Conservation (phyloP, 2,329 filamentous ascomycete species). For the Aphanoascus verrucosus region DNA sequence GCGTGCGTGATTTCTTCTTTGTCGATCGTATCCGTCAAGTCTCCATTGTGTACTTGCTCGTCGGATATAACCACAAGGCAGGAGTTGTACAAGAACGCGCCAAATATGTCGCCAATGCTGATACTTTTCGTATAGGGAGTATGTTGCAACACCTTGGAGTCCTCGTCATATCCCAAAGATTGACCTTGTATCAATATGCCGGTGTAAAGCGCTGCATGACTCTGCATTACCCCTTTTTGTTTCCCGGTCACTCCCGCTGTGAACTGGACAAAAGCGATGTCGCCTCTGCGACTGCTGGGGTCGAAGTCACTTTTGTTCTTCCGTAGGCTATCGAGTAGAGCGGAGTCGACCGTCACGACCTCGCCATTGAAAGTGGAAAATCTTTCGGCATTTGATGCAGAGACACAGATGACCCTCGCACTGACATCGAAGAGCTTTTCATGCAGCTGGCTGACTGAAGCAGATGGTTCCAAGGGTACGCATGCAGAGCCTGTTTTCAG, state of each 20-base stretch:
- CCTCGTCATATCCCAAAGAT: conserved; percentile 21
- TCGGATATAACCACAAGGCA: conserved; percentile 36
- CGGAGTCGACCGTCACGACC: no score
- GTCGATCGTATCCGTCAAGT: not conserved
- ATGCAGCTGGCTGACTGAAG: no score
- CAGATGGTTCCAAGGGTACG: no score
- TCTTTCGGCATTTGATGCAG: no score
- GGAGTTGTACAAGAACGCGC: no score
- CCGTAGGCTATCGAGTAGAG: no score
- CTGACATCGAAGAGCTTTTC: no score
- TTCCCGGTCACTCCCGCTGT: conserved; percentile 42
- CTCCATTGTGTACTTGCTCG: not conserved
- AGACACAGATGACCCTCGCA: no score
- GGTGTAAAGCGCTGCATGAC: not conserved
- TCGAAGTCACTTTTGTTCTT: no score
- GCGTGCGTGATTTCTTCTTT: conserved; percentile 32
- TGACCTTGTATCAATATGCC: conserved; percentile 42
- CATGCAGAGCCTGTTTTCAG: no score
- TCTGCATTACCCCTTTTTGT: conserved; percentile 5
- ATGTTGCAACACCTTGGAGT: conserved; percentile 50
- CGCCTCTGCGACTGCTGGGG: no score
- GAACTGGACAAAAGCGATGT: conserved; percentile 31
- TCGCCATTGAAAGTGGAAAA: no score
- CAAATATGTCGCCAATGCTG: conserved; percentile 47
- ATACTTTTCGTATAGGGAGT: conserved; percentile 35